Base-by-base conservation (phyloP, 1,284 basidiomycete species). In the Marasmius fiardii region DNA sequence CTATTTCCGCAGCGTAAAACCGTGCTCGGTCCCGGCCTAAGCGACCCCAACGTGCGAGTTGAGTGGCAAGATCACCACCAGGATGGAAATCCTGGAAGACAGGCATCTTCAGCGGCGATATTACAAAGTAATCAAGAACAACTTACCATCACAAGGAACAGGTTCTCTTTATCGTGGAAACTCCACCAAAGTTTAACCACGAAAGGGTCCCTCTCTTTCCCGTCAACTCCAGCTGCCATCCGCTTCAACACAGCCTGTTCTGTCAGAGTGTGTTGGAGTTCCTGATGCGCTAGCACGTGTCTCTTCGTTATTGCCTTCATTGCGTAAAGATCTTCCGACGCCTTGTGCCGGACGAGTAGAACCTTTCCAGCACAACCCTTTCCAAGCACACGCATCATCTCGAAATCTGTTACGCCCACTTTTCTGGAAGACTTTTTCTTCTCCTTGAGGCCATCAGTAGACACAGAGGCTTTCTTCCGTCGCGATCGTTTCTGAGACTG, bases 311-410 rank as follows among this genome's bases (percentile, higher is more conserved):
- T 96, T 4, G 94, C 94, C 75, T 98, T 98, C 76, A 98, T 83
- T 28, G 95, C 95, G 69, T 90, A 95, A 51, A 96, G 73, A 55
- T 86, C 81, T 43, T 80, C 64, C 18, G 85, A 84, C 12, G 75
- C 74, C 69, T 88, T 89, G 68, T 95, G 86, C 65, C 85, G 82
- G 53, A 95, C 93, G 53, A 96, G 82, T 45, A 96, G 73, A 11
- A 95, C 93, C 71, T 96, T 95, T 51, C 95, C 95, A 1, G 95
- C 95, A 66, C 95, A 98, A 1, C 95, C 96, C 73, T 95, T 97
- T 14, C 95, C 95, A 6, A 98, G 77, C 18, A 98, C 95, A 23
- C 93, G 83, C 79, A 97, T 89, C 82, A 98, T 92, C 74, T 98
- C 93, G 70, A 98, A 98, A 73, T 98, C 95, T 63, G 93, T 84